Percentiles rank a stretch among this genome's conserved stretches.
These are phyloP conservation scores for Didymella exigua DNA, from an alignment of 2,329 filamentous ascomycete species.

Conservation along the genomic window DNA sequence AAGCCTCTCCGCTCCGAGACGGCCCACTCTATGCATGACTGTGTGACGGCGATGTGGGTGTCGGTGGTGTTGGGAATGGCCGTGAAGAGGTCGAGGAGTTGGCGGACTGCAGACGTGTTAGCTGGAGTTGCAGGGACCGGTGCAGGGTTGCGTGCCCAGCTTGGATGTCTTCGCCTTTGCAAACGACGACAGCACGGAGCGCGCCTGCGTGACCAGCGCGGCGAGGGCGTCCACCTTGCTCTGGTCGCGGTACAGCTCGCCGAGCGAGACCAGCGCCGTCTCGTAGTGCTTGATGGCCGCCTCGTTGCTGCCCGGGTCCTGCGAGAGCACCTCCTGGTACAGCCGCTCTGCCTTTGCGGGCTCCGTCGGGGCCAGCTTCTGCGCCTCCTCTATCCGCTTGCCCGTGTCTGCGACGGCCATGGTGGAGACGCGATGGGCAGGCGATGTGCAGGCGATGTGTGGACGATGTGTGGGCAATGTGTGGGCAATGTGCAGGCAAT, in stretches of 20 bases:
- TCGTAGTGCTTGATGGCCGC: constrained; percentile 91
- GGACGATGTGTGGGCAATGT: not conserved
- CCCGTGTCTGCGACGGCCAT: constrained; percentile 56
- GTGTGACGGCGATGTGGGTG: constrained; percentile 91
- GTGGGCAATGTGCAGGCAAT: constrained; percentile 1
- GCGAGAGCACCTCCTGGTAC: constrained; percentile 88
- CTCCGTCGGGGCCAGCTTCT: constrained; percentile 79
- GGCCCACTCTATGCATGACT: constrained; percentile 99
- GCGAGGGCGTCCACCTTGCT: constrained; percentile 84
- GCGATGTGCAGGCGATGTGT: not conserved
- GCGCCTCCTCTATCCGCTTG: constrained; percentile 82
- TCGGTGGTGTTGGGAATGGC: constrained; percentile 94
- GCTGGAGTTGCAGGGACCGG: not conserved
- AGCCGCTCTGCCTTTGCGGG: constrained; percentile 82
- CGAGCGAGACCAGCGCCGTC: constrained; percentile 82
- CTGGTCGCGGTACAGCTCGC: constrained; percentile 90
- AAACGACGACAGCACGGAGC: constrained; percentile 90
- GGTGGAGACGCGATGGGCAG: not conserved
- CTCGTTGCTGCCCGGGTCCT: constrained; percentile 83
- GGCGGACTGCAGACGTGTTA: constrained; percentile 69
- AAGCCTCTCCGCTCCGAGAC: constrained; percentile 93
- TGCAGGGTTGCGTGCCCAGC: constrained; percentile 66
- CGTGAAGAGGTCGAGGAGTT: constrained; percentile 93
- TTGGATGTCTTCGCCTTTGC: constrained; percentile 99
- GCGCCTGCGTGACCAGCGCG: constrained; percentile 85